Evolutionary conservation across 2,329 filamentous ascomycete species (phyloP), one percentile per base, ranked within the genome.

Genomic region (Apiospora saccharicola): DNA sequence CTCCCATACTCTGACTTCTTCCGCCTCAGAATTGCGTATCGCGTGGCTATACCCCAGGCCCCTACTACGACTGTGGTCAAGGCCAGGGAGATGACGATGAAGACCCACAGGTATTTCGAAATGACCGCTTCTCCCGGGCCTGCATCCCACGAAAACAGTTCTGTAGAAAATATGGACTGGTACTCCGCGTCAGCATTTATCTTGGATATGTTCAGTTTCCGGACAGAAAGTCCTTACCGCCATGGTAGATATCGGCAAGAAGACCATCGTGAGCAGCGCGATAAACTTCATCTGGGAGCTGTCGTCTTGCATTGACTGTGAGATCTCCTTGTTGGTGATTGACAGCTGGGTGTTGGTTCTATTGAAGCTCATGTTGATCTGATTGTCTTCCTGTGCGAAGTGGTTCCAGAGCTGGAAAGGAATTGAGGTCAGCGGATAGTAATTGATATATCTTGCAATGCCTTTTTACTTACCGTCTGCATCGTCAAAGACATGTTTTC

Each of bases 281-380:
- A 80, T 80, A 0, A 76, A 78, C 26, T 75, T 78, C 78, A 80
- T 80, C 70, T 77, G 75, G 8, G 76, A 73, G 51, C 78, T 77
- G 24, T 80, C 78, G 13, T 74, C 72, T 19, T 74, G 78, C 24
- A 77, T 76, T 14, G 76, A 75, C 12, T 74, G 64, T 14, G 78
- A 77, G 2, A 80, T 75, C 4, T 46, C 68, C 10, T 75, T 75
- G n/a, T 76, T 78, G 46, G 73, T 74, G 14, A 71, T 69, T 10
- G 79, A 74, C 13, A 80, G 77, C 1, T 73, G 67, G 3, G 75
- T 74, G 57, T 78, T 80, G 1, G 74, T 75, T 41, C 57, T n/a
- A 22, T 64, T 64, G 57, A 64, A 24, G 3, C 4, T 64, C 10
- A 22, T 64, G 30, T 64, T 64, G 57, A 41, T 8, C 12, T 74